Evolutionary conservation across 2,329 filamentous ascomycete genomes (phyloP).

Genomic region (Ceratocystis lukuohia): DNA sequence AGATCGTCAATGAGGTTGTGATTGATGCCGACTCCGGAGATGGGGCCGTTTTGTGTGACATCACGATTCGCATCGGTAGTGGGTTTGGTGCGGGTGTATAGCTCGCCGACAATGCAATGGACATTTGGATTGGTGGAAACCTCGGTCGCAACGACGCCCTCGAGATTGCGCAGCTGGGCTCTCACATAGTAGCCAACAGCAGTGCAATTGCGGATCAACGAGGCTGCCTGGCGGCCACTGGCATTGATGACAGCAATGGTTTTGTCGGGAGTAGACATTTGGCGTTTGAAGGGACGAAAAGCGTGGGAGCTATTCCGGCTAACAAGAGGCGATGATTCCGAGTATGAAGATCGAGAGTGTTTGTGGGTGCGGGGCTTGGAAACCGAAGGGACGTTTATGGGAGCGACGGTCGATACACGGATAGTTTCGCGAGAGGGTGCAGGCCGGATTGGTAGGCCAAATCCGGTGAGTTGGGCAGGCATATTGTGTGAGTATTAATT

Average conservation of each 20-base stretch:
- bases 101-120: slow-evolving; percentile 49
- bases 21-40: slow-evolving; percentile 54
- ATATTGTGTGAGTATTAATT: slow-evolving; percentile 21
- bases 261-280: slow-evolving; percentile 51
- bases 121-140: slow-evolving; percentile 69
- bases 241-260: slow-evolving; percentile 92
- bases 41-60: slow-evolving; percentile 56
- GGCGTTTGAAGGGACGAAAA: slow-evolving; percentile 46
- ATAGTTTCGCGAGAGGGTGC: slow-evolving; percentile 24
- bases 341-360: slow-evolving; percentile 49
- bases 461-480: slow-evolving; percentile 27
- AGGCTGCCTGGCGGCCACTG: slow-evolving; percentile 88
- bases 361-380: slow-evolving; percentile 35
- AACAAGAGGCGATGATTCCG: slow-evolving; percentile 43
- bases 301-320: slow-evolving; percentile 47
- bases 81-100: slow-evolving; percentile 43
- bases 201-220: slow-evolving; percentile 83
- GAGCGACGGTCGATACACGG: slow-evolving; percentile 17
- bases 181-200: slow-evolving; percentile 89
- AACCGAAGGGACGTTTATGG: slow-evolving; percentile 13
- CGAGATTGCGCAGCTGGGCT: slow-evolving; percentile 76
- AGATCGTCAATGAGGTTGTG: slow-evolving; percentile 59
- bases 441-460: slow-evolving; percentile 27
- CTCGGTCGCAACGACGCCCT: slow-evolving; percentile 79
- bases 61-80: slow-evolving; percentile 37